These are phyloP conservation scores for Penicillium sp. DNA, from an alignment of 2,329 filamentous ascomycete genomes.

Conservation along the genomic window DNA sequence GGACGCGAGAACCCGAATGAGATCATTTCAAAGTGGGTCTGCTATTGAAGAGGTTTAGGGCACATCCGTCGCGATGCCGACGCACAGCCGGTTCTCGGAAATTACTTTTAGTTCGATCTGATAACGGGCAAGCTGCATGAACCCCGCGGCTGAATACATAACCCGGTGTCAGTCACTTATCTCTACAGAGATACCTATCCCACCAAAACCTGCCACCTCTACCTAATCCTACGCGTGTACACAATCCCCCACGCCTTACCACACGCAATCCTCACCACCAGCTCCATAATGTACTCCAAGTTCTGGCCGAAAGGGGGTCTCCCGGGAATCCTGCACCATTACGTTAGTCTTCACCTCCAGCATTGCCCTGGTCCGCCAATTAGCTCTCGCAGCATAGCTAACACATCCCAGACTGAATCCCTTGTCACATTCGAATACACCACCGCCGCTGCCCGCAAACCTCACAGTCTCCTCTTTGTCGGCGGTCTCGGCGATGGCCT, in stretches of 20 bases:
- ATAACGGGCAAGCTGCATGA: slow-evolving; percentile 6
- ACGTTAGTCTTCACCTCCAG: slow-evolving; percentile 25
- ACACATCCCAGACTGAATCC: slow-evolving; percentile 24
- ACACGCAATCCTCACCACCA: neutral
- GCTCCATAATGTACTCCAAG: slow-evolving; percentile 32
- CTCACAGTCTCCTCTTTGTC: slow-evolving; percentile 57
- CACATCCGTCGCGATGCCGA: neutral
- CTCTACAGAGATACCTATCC: neutral
- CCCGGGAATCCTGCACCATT: slow-evolving; percentile 38
- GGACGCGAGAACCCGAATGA: slow-evolving; percentile 1
- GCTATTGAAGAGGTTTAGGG: neutral
- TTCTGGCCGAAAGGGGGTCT: slow-evolving; percentile 39
- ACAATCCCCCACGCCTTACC: neutral
- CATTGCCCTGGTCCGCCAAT: neutral
- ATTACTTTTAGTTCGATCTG: slow-evolving; percentile 8
- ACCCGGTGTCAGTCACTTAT: neutral
- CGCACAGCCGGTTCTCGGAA: slow-evolving; percentile 1
- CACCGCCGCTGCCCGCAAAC: slow-evolving; percentile 28
- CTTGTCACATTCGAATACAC: slow-evolving; percentile 46
- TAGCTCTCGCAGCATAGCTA: neutral
- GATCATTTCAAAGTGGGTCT: neutral
- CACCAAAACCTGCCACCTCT: too few relatives aligned
- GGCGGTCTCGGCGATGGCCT: slow-evolving; percentile 61
- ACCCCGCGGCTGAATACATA: slow-evolving; percentile 6
- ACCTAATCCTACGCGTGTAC: neutral